Percentiles rank a stretch among this genome's conserved stretches.
These are phyloP conservation scores for Spathaspora girioi DNA, from an alignment of 805 yeast genomes.

Conservation along the genomic window DNA sequence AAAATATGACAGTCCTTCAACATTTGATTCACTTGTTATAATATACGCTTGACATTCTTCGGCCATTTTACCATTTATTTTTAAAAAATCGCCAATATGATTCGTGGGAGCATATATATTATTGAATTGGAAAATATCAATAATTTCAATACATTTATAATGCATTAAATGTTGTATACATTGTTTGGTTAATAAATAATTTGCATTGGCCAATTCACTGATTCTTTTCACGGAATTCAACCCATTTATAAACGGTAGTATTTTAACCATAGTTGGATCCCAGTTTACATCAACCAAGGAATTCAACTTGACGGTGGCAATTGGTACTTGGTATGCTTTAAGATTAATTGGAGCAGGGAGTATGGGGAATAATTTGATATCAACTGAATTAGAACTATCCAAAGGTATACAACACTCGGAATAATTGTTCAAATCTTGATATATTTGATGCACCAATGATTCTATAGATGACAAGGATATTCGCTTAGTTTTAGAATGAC, in stretches of 20 bases:
- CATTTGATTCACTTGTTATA: conserved; percentile 31
- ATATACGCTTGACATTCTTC: conserved; percentile 86
- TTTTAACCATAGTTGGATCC: conserved; percentile 95
- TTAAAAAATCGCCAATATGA: conserved; percentile 62
- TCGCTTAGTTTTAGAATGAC: conserved; percentile 20
- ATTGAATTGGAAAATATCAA: conserved; percentile 86
- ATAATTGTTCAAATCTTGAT: conserved; percentile 89
- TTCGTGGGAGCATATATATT: conserved; percentile 90
- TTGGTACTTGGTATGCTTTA: conserved; percentile 83
- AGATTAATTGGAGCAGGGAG: conserved; percentile 75
- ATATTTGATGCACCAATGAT: conserved; percentile 82
- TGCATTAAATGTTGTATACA: conserved; percentile 90
- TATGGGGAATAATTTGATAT: conserved; percentile 91
- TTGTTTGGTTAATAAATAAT: conserved; percentile 70
- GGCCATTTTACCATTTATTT: conserved; percentile 54
- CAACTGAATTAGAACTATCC: conserved; percentile 84
- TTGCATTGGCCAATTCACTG: conserved; percentile 76
- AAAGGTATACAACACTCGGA: conserved; percentile 95
- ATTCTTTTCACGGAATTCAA: conserved; percentile 77
- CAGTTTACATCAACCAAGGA: conserved; percentile 82
- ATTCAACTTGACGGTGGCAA: conserved; percentile 75
- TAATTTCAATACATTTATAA: conserved; percentile 76
- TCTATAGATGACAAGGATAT: conserved; percentile 49
- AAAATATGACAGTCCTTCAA: conserved; percentile 17
- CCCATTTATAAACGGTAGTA: conserved; percentile 84